Percentiles rank a stretch among this genome's conserved stretches.
These are phyloP conservation scores for Pisolithus microcarpus DNA, from an alignment of 768 basidiomycete species.

Conservation along the genomic window DNA sequence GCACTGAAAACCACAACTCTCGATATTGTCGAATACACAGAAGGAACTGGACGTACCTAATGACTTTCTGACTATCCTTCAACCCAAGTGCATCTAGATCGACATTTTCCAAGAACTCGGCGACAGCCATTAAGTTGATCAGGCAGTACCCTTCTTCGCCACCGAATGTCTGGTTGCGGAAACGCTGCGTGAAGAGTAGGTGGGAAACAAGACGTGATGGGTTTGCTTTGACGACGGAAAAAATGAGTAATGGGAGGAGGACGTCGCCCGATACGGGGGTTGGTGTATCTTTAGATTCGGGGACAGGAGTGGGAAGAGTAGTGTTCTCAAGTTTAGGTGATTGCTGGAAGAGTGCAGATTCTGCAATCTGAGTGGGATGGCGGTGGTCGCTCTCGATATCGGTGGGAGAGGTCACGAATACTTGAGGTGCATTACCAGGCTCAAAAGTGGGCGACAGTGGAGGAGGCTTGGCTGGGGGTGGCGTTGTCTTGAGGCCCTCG, in stretches of 20 bases:
- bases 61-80: constrained; percentile 46
- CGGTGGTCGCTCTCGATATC: neutral
- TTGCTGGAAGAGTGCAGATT: neutral
- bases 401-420: neutral
- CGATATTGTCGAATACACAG: neutral
- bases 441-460: constrained; percentile 1
- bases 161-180: constrained; percentile 24
- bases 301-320: constrained; percentile 1
- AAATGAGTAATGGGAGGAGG: constrained; percentile 89
- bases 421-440: neutral
- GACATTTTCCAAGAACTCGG: constrained; percentile 93
- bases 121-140: constrained; percentile 91
- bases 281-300: constrained; percentile 11
- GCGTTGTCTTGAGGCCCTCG: constrained; percentile 17
- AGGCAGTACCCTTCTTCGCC: constrained; percentile 88
- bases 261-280: constrained; percentile 79
- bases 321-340: neutral
- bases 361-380: neutral
- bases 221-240: constrained; percentile 88
- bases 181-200: constrained; percentile 33
- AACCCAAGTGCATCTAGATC: constrained; percentile 70
- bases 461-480: neutral
- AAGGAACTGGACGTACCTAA: constrained; percentile 39
- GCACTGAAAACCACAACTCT: constrained; percentile 38
- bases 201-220: constrained; percentile 67